These are phyloP conservation scores for Metschnikowia similis DNA, from an alignment of 805 yeast species.

Conservation along the genomic window DNA sequence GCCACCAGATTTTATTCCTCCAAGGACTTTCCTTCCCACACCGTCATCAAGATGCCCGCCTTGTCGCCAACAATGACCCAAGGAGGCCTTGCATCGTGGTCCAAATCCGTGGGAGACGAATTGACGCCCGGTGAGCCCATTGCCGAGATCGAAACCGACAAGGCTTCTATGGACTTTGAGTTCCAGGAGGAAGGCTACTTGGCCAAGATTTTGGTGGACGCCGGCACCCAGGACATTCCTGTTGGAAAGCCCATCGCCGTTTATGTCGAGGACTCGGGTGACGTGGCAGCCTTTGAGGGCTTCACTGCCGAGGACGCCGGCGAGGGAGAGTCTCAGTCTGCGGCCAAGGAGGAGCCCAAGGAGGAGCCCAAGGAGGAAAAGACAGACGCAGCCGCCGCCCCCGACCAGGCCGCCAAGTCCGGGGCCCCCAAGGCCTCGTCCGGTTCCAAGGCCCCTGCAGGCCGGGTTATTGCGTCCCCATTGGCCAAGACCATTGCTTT, in stretches of 20 bases:
- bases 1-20: slow-evolving; percentile 36
- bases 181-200: slow-evolving; percentile 94
- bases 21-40: slow-evolving; percentile 69
- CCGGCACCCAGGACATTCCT: slow-evolving; percentile 84
- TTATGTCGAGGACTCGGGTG: slow-evolving; percentile 80
- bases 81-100: slow-evolving; percentile 89
- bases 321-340: slow-evolving; percentile 40
- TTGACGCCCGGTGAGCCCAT: slow-evolving; percentile 89
- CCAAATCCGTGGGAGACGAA: slow-evolving; percentile 83
- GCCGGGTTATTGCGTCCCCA: slow-evolving; percentile 90
- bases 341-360: slow-evolving; percentile 36
- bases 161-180: slow-evolving; percentile 97
- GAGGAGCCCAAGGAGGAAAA: slow-evolving; percentile 24
- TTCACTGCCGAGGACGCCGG: slow-evolving; percentile 84
- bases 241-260: slow-evolving; percentile 97
- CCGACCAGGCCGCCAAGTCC: slow-evolving; percentile 27
- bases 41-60: slow-evolving; percentile 96
- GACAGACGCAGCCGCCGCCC: slow-evolving; percentile 19
- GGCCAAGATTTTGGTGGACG: slow-evolving; percentile 80
- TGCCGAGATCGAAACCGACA: slow-evolving; percentile 97
- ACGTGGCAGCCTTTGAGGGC: slow-evolving; percentile 82
- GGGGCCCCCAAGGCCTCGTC: slow-evolving; percentile 23
- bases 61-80: slow-evolving; percentile 99
- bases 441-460: slow-evolving; percentile 38
- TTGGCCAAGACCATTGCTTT: slow-evolving; percentile 89